Conservation (phyloP, 805 yeast genomes). For the Phaffomyces opuntiae region DNA sequence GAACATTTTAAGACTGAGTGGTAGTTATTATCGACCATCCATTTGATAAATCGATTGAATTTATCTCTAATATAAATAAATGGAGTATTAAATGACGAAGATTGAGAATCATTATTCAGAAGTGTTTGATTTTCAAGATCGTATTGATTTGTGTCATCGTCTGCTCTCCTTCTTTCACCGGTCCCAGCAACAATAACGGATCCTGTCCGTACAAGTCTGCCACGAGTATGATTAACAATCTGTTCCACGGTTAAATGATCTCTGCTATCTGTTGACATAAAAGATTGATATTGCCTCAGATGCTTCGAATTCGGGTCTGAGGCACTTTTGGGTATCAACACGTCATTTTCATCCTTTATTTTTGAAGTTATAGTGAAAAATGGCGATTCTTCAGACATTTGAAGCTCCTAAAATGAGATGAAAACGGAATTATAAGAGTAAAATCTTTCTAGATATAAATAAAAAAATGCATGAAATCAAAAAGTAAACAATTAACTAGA, state of each 20-base stretch:
- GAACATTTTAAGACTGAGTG: conserved; percentile 53
- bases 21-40: conserved; percentile 8
- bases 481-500: too few relatives aligned
- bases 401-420: background rate
- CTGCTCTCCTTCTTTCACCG: conserved; percentile 28
- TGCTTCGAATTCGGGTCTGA: background rate
- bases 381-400: conserved; percentile 1
- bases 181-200: conserved; percentile 41
- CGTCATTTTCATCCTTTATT: background rate
- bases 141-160: background rate
- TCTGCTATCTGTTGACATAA: conserved; percentile 17
- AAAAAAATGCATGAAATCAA: too few relatives aligned
- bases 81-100: background rate
- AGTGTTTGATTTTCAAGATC: conserved; percentile 11
- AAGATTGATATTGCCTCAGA: conserved; percentile 15
- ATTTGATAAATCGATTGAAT: background rate
- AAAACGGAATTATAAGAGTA: background rate
- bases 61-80: background rate
- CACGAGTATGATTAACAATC: conserved; percentile 10
- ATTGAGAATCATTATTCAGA: background rate
- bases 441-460: background rate
- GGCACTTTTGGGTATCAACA: conserved; percentile 2
- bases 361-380: conserved; percentile 2
- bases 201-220: conserved; percentile 19
- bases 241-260: conserved; percentile 9